phyloP scores from a whole-genome alignment of 768 basidiomycete species.

The Suillus hirtellus region DNA sequence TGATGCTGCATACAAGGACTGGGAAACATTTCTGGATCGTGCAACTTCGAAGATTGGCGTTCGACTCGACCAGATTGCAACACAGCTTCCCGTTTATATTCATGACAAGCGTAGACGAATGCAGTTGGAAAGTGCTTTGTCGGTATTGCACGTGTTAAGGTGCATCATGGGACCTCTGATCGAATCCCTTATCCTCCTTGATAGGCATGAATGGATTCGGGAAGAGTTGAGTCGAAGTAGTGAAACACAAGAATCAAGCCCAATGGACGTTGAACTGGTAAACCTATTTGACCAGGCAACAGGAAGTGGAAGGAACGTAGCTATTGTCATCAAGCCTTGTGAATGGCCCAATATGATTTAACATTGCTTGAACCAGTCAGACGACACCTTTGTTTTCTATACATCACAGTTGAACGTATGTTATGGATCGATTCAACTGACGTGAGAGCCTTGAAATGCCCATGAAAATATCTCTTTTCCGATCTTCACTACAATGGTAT shows the following conservation, averaged over 20 bases:
- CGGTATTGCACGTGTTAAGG: conserved; percentile 62
- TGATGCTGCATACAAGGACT: conserved; percentile 48
- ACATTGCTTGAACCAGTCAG: neutral
- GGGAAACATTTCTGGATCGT: conserved; percentile 47
- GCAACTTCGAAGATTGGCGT: conserved; percentile 31
- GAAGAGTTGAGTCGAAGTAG: conserved; percentile 36
- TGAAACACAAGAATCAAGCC: conserved; percentile 12
- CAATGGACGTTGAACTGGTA: conserved; percentile 46
- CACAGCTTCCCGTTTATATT: conserved; percentile 24
- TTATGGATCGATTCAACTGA: conserved; percentile 13
- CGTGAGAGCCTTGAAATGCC: conserved; percentile 29
- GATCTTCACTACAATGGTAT: conserved; percentile 62
- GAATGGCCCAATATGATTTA: conserved; percentile 7
- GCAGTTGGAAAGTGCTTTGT: conserved; percentile 44
- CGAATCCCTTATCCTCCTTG: conserved; percentile 64
- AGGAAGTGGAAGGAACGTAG: conserved; percentile 74
- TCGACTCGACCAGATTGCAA: conserved; percentile 14
- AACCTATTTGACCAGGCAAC: conserved; percentile 74
- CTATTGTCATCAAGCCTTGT: conserved; percentile 50
- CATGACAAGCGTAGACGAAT: conserved; percentile 22
- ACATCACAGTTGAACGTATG: neutral
- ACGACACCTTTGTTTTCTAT: neutral
- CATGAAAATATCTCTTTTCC: conserved; percentile 64
- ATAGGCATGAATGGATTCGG: conserved; percentile 59
- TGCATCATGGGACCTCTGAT: conserved; percentile 70